A percentile compares a stretch with the other conserved stretches of the same genome.
These are phyloP conservation scores for Conticribra weissflogii DNA, from an alignment of 108 stramenopile species.

Conservation along the genomic window DNA sequence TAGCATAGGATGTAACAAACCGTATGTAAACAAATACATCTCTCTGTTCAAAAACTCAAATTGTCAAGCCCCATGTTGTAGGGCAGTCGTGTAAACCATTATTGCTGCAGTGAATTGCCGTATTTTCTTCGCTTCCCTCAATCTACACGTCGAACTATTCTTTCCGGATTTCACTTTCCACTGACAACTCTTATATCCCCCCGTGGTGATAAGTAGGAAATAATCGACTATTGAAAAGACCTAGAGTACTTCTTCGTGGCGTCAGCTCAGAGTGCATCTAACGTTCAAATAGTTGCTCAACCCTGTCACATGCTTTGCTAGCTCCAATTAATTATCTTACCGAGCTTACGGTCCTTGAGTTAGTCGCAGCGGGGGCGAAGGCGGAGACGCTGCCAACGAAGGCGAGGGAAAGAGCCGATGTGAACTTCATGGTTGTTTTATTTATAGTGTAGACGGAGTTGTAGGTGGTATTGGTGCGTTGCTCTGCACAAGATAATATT, in stretches of 20 bases:
- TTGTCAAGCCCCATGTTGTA: no score
- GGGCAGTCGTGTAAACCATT: no score
- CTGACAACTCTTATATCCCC: no score
- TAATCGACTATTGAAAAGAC: no score
- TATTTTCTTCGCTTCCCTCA: no score
- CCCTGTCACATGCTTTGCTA: background rate
- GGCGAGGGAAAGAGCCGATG: slow-evolving; percentile 53
- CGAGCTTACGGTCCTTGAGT: slow-evolving; percentile 27
- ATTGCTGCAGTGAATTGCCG: no score
- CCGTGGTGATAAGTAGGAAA: no score
- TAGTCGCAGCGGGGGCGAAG: slow-evolving; percentile 55
- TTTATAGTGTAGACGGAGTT: background rate
- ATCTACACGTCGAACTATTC: no score
- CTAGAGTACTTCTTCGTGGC: no score
- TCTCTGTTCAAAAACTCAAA: background rate
- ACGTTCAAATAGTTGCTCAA: background rate
- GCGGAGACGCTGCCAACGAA: slow-evolving; percentile 61
- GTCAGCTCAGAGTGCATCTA: background rate
- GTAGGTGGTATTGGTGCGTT: background rate
- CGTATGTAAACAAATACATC: no score
- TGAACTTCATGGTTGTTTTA: slow-evolving; percentile 60
- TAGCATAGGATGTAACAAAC: background rate
- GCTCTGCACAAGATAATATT: no score
- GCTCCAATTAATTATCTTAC: slow-evolving; percentile 17
- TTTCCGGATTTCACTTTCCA: no score